These are phyloP conservation scores for Pigoraptor vietnamica DNA, from an alignment of 78 protist genomes.

Conservation along the genomic window DNA sequence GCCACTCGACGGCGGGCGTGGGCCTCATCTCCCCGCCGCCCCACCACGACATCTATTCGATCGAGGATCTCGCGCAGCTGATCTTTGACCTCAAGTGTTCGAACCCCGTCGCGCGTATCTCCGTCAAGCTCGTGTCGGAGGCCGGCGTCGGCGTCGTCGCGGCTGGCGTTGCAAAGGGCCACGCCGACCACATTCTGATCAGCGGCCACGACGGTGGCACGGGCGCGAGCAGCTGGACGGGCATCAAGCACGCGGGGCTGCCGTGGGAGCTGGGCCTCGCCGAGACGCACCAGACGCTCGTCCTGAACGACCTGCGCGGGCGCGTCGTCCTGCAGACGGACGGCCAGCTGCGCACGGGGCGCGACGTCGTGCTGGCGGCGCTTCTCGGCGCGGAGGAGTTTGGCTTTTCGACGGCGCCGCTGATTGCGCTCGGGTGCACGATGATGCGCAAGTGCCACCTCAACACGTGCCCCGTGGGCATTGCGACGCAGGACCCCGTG, in stretches of 20 bases:
- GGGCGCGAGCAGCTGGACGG: constrained; percentile 81
- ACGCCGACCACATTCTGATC: constrained; percentile 79
- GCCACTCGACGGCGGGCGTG: constrained; percentile 77
- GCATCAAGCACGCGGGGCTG: constrained; percentile 86
- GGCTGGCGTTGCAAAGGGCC: constrained; percentile 83
- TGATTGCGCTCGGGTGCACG: constrained; percentile 83
- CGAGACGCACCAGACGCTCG: constrained; percentile 79
- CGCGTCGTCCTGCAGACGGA: constrained; percentile 51
- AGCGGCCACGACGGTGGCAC: constrained; percentile 91
- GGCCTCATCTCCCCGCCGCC: constrained; percentile 90
- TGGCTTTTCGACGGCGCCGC: constrained; percentile 80
- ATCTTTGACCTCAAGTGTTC: constrained; percentile 73
- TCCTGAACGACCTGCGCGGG: constrained; percentile 65
- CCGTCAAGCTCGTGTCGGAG: constrained; percentile 77
- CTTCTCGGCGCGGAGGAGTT: constrained; percentile 83
- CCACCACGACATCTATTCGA: constrained; percentile 93
- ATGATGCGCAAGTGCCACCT: constrained; percentile 89
- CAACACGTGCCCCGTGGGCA: constrained; percentile 90
- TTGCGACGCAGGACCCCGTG: constrained; percentile 82
- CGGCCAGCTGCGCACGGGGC: constrained; percentile 65
- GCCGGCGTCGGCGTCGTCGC: constrained; percentile 81
- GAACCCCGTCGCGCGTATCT: constrained; percentile 65
- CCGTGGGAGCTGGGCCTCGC: constrained; percentile 91
- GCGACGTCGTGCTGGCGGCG: constrained; percentile 73
- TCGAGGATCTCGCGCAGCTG: constrained; percentile 83